phyloP scores from a whole-genome alignment of 352 stramenopile genomes.

The Pythium monospermum region DNA sequence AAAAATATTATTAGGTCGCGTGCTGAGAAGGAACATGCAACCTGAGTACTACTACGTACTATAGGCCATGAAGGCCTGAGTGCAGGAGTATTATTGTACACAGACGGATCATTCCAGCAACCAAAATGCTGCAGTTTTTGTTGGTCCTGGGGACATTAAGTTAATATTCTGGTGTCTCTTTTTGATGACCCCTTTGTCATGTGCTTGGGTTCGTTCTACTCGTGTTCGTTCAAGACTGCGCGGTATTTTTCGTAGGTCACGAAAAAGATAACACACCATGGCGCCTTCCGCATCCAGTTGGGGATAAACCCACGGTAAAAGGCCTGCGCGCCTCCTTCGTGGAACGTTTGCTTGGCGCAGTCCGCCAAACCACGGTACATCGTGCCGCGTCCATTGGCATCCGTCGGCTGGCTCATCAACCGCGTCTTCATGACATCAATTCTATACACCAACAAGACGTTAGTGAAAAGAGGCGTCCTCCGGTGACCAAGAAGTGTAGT shows the following conservation, averaged over 20 bases:
- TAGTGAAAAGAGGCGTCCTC: background rate
- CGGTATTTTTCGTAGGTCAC: slow-evolving; percentile 83
- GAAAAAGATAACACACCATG: slow-evolving; percentile 86
- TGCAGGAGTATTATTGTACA: no score
- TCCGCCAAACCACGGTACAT: slow-evolving; percentile 70
- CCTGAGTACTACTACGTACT: no score
- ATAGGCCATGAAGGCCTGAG: no score
- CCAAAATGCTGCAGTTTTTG: no score
- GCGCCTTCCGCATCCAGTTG: slow-evolving; percentile 85
- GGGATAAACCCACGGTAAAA: slow-evolving; percentile 87
- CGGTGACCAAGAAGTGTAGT: background rate
- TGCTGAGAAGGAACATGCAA: no score
- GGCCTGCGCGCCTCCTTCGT: slow-evolving; percentile 49
- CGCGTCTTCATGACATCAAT: slow-evolving; percentile 85
- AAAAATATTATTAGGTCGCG: no score
- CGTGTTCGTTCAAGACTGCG: slow-evolving; percentile 25
- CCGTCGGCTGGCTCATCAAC: slow-evolving; percentile 75
- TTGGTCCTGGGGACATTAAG: no score
- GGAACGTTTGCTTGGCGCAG: slow-evolving; percentile 64
- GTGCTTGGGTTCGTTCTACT: slow-evolving; percentile 5
- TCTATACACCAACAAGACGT: slow-evolving; percentile 23
- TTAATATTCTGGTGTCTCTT: no score
- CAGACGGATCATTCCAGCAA: no score
- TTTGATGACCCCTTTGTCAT: no score
- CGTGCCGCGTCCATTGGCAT: slow-evolving; percentile 41